Conservation (phyloP, 768 basidiomycete genomes). For the Leccinum boreale region DNA sequence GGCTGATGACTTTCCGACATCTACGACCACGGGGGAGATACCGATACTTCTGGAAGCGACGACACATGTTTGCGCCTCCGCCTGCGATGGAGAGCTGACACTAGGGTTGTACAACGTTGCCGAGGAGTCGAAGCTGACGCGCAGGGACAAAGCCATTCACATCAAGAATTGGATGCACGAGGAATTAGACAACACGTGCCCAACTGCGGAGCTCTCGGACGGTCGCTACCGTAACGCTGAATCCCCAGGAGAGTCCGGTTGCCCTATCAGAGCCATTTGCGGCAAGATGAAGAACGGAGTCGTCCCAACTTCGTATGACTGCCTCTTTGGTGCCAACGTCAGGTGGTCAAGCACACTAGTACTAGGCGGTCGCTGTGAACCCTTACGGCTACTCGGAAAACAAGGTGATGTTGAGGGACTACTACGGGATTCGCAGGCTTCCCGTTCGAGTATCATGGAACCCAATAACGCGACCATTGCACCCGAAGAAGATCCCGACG, state of each 20-base stretch:
- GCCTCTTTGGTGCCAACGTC: neutral
- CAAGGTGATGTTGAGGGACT: conserved; percentile 2
- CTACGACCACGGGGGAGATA: conserved; percentile 47
- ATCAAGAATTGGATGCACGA: conserved; percentile 3
- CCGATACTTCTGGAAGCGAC: conserved; percentile 44
- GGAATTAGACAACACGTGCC: conserved; percentile 1
- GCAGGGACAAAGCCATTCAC: neutral
- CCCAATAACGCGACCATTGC: conserved; percentile 5
- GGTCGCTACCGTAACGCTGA: neutral
- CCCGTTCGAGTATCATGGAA: conserved; percentile 11
- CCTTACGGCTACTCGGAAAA: neutral
- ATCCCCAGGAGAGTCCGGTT: neutral
- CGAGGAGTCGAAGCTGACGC: conserved; percentile 2
- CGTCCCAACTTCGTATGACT: neutral
- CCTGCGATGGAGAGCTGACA: neutral
- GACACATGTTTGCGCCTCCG: conserved; percentile 6
- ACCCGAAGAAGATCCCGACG: conserved; percentile 17
- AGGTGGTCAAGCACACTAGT: neutral
- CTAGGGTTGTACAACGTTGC: conserved; percentile 3
- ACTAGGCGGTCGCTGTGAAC: neutral
- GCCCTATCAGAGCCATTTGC: neutral
- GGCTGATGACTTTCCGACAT: conserved; percentile 34
- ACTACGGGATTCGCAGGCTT: conserved; percentile 16
- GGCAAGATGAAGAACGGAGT: neutral
- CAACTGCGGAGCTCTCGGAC: neutral